Conservation (phyloP, 176 grass and related monocot species). For the Chrysopogon serrulatus region DNA sequence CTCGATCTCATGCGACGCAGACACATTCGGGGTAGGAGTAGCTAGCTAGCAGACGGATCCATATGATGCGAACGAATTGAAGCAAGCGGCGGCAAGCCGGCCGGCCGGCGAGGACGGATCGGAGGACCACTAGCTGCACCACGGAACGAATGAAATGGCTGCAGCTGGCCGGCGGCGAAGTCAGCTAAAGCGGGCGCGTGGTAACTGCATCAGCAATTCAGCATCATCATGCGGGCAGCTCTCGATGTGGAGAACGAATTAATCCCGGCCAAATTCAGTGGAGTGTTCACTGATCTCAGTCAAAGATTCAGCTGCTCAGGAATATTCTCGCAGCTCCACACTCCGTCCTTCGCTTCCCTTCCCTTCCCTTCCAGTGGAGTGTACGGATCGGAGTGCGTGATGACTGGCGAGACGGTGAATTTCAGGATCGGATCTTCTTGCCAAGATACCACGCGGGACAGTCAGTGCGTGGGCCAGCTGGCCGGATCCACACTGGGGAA, state of each 20-base stretch:
- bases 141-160: too few relatives aligned
- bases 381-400: neutral
- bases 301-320: neutral
- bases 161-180: too few relatives aligned
- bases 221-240: too few relatives aligned
- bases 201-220: too few relatives aligned
- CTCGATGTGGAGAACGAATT: too few relatives aligned
- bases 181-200: too few relatives aligned
- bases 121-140: too few relatives aligned
- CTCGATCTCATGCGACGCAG: neutral
- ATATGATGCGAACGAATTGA: neutral
- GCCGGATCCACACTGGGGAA: neutral
- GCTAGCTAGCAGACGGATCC: neutral
- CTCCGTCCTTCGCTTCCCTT: too few relatives aligned
- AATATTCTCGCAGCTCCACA: neutral
- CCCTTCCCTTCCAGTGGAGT: neutral
- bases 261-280: too few relatives aligned
- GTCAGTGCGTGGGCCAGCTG: neutral
- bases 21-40: neutral
- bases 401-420: neutral
- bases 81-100: too few relatives aligned
- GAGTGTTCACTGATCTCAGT: neutral
- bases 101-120: neutral
- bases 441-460: neutral
- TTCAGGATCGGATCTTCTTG: too few relatives aligned